These are phyloP conservation scores for Saussurea involucrata DNA, from an alignment of 129 eudicot genomes.

Conservation along the genomic window DNA sequence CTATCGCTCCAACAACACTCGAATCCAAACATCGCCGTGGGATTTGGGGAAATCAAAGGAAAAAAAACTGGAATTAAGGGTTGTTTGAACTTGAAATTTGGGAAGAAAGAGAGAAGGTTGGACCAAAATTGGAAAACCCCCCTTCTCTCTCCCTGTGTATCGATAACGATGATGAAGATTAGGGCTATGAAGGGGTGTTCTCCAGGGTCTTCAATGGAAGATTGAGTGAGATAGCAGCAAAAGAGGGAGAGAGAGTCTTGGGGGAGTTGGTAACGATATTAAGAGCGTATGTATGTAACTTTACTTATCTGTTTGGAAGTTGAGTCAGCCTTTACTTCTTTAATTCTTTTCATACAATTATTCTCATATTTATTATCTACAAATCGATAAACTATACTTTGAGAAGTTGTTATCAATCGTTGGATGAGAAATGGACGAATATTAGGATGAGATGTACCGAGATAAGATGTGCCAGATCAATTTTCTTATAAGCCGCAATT, in stretches of 20 bases:
- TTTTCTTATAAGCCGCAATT: no score
- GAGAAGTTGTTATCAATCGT: no score
- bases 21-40: conserved; percentile 42
- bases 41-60: not conserved
- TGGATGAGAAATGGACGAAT: no score
- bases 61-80: not conserved
- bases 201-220: conserved; percentile 6
- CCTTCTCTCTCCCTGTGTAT: not conserved
- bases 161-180: not conserved
- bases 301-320: conserved; percentile 14
- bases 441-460: no score
- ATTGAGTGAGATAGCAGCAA: conserved; percentile 31
- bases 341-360: no score
- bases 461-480: no score
- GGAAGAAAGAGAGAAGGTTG: conserved; percentile 18
- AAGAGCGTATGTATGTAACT: not conserved
- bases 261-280: not conserved
- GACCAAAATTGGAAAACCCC: not conserved
- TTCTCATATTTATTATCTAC: no score
- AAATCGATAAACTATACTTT: no score
- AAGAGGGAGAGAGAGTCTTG: not conserved
- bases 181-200: not conserved
- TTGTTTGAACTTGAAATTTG: not conserved
- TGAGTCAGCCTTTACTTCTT: not conserved
- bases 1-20: conserved; percentile 52